Base-by-base conservation (phyloP, 2,329 filamentous ascomycete genomes). In the Cadophora luteo-olivacea region DNA sequence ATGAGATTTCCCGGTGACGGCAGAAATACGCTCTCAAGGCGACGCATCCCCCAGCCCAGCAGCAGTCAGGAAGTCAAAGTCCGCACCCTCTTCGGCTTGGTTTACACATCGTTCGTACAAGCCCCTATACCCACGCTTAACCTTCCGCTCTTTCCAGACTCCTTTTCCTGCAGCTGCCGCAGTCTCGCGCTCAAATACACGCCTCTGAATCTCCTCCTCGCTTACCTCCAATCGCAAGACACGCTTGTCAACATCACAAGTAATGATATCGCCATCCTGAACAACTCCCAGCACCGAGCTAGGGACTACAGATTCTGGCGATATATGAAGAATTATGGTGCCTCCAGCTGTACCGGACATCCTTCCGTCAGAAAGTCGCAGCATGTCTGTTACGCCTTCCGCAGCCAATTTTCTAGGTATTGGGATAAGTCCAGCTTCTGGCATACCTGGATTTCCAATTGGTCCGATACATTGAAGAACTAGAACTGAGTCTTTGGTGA, bases 31-130 rank as follows among this genome's bases (percentile, higher is more conserved):
- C 14, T 2, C 14, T 45, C 41, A 45, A 19, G 16, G 12, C 19
- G 45, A 49, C 22, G 32, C 32, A 2, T 48, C 51, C 58, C 54
- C 52, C 57, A 68, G 70, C 4, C 82, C 82, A 25, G 74, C 74
- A 1, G 85, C 84, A 1, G 82, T 88, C 65, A 90, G 76, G 67
- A 90, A 90, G 69, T 87, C 86, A 78, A 90, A 90, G 75, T 90
- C 87, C 0, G 83, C 86, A 0, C 88, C 88, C 1, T 82, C 73
- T 70, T 89, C 82, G 0, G 87, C 87, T 75, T 89, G 86, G 22
- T 87, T 89, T 0, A 90, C 88, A 19, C 81, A 81, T 6, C 86
- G 79, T 81, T 87, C 83, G 74, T 89, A 90, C 60, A 90, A 73
- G 0, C 86, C 87, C 1, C 85, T 78, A 77, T 90, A 90, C 0